A percentile compares a stretch with the other conserved stretches of the same genome.
phyloP scores from a whole-genome alignment of 1,139 yeast species.

The Waltiozyma sp. region DNA sequence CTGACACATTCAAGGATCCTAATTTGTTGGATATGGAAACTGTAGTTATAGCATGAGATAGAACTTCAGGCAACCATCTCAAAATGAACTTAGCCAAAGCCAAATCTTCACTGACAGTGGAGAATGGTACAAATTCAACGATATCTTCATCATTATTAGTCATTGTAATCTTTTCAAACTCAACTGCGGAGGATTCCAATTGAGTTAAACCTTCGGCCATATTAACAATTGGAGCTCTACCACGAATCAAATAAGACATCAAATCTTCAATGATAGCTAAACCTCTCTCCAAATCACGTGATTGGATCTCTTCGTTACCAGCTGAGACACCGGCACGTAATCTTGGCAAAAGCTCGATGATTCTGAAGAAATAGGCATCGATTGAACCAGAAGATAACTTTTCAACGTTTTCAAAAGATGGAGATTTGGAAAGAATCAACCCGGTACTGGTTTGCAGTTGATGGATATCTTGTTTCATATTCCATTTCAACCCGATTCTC shows the following conservation, averaged over 20 bases:
- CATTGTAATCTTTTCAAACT: neutral
- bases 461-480: slow-evolving; percentile 53
- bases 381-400: slow-evolving; percentile 26
- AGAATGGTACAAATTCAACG: slow-evolving; percentile 5
- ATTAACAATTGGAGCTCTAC: slow-evolving; percentile 29
- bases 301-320: slow-evolving; percentile 66
- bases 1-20: slow-evolving; percentile 9
- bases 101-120: slow-evolving; percentile 3
- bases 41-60: slow-evolving; percentile 35
- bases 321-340: slow-evolving; percentile 53
- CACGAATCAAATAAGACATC: slow-evolving; percentile 39
- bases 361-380: slow-evolving; percentile 57
- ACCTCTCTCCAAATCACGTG: slow-evolving; percentile 63
- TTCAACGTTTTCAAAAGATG: slow-evolving; percentile 31
- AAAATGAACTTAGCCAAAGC: slow-evolving; percentile 5
- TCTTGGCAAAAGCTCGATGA: slow-evolving; percentile 73
- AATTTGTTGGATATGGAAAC: slow-evolving; percentile 19
- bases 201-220: neutral
- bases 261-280: slow-evolving; percentile 73
- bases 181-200: neutral
- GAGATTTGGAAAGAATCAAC: slow-evolving; percentile 44
- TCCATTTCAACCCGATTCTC: slow-evolving; percentile 63
- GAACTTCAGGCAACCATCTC: slow-evolving; percentile 36
- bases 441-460: slow-evolving; percentile 54
- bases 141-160: neutral